Evolutionary conservation across 768 basidiomycete species (phyloP).

Genomic region (Cystofilobasidium bisporidii): DNA sequence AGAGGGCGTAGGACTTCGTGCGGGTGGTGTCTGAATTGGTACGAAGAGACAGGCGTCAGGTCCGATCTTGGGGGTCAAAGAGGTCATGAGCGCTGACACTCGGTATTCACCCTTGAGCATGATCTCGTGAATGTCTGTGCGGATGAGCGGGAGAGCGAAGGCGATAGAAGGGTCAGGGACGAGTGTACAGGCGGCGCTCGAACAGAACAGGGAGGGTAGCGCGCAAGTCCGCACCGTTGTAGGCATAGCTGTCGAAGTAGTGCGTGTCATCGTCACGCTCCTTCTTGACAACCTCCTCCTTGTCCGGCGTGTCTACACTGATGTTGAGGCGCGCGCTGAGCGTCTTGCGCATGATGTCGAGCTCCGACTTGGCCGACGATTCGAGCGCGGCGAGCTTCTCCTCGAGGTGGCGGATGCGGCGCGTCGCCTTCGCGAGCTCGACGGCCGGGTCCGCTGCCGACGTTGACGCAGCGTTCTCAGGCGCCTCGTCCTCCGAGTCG

Average conservation of each 20-base stretch:
- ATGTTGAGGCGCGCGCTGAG: slow-evolving; percentile 48
- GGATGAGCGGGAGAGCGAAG: no score
- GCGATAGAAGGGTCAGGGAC: no score
- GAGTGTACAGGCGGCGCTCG: no score
- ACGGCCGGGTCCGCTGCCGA: slow-evolving; percentile 10
- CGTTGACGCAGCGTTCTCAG: background rate
- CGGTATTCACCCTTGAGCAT: slow-evolving; percentile 59
- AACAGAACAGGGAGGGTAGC: no score
- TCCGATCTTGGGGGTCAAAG: no score
- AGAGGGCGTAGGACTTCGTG: slow-evolving; percentile 84
- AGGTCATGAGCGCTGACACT: no score
- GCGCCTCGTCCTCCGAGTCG: slow-evolving; percentile 49
- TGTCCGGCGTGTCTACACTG: slow-evolving; percentile 43
- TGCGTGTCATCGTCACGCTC: slow-evolving; percentile 76
- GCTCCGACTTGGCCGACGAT: slow-evolving; percentile 50
- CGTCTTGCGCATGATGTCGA: slow-evolving; percentile 39
- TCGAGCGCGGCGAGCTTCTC: slow-evolving; percentile 45
- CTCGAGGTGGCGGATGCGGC: slow-evolving; percentile 54
- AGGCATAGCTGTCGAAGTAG: slow-evolving; percentile 83
- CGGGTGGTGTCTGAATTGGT: slow-evolving; percentile 61
- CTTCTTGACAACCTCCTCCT: slow-evolving; percentile 25
- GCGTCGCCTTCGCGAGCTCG: slow-evolving; percentile 40
- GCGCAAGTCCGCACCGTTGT: no score
- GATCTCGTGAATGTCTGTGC: slow-evolving; percentile 88
- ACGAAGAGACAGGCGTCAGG: background rate